phyloP scores from a whole-genome alignment of 2,329 filamentous ascomycete species.

The Calonectria pseudoturangicola region DNA sequence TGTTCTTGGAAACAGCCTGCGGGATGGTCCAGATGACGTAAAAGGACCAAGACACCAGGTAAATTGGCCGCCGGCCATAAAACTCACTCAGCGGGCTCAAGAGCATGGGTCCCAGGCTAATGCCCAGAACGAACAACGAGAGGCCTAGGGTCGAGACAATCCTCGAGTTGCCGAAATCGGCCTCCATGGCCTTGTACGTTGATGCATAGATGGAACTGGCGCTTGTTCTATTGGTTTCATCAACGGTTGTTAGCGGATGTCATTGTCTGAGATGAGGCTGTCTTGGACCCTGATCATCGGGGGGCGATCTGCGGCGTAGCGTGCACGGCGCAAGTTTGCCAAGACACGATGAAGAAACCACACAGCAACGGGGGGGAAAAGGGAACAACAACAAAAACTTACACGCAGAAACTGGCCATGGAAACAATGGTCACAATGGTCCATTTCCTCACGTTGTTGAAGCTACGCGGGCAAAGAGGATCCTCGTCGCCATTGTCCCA shows the following conservation, averaged over 20 bases:
- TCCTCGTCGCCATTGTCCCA: constrained; percentile 85
- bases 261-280: neutral
- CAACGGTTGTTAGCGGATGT: constrained; percentile 14
- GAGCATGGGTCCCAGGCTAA: constrained; percentile 77
- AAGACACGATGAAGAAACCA: constrained; percentile 26
- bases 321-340: neutral
- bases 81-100: constrained; percentile 82
- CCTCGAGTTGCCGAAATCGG: constrained; percentile 82
- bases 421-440: constrained; percentile 84
- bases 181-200: constrained; percentile 85
- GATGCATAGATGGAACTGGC: constrained; percentile 92
- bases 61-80: constrained; percentile 88
- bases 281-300: constrained; percentile 19
- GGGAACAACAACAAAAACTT: constrained; percentile 65
- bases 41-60: constrained; percentile 82
- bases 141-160: constrained; percentile 87
- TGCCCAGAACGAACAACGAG: constrained; percentile 87
- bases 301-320: constrained; percentile 11
- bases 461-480: constrained; percentile 83
- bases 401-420: constrained; percentile 87
- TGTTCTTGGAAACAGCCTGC: constrained; percentile 86
- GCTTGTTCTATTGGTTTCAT: constrained; percentile 77
- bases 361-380: constrained; percentile 13
- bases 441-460: constrained; percentile 83
- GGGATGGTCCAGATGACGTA: constrained; percentile 89